Base-by-base conservation (phyloP, 1,284 basidiomycete species). In the Exsudoporus floridanus region DNA sequence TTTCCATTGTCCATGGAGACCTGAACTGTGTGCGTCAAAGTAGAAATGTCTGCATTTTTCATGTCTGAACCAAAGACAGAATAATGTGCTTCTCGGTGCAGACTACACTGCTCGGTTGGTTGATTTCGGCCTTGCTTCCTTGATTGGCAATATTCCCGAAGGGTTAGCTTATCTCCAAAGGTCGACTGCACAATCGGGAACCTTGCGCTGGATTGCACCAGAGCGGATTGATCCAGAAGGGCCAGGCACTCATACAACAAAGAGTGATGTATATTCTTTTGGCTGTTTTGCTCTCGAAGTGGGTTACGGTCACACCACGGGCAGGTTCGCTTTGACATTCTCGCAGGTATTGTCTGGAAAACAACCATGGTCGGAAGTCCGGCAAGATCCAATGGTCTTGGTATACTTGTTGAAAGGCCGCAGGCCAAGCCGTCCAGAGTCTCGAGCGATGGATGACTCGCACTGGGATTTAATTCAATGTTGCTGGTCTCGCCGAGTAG, bases 211-310 rank as follows among this genome's bases (percentile, higher is more conserved):
- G 35, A 19, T 28, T 8, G 44, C 44, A 14, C 23, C 44, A 7
- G 44, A 45, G 9, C 44, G 37, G 27, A 18, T 46, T n/a, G n/a
- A 16, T 25, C 16, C n/a, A 0, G 27, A 50, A 10, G 45, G n/a
- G n/a, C n/a, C n/a, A 23, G 4, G 14, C 16, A 1, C 25, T 49
- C 25, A 9, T n/a, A 48, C 44, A 31, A 9, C 21, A 16, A 49
- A 49, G 21, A 49, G 34, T 5, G 45, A 50, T 49, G 31, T 49
- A 35, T 50, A 35, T 19, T 36, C 49, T 9, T 50, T 49, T 4
- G 42, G 30, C 36, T 37, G 48, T 39, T 7, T 51, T 21, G 12
- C 23, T 28, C 48, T 52, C 25, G 4, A 13, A 21, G 9, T n/a
- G 25, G 9, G 10, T 27, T 18, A 7, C n/a, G n/a, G n/a, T n/a